Evolutionary conservation across 1,284 basidiomycete species (phyloP), one percentile per base, ranked within the genome.

Genomic region (Cutaneotrichosporon spelunceum): DNA sequence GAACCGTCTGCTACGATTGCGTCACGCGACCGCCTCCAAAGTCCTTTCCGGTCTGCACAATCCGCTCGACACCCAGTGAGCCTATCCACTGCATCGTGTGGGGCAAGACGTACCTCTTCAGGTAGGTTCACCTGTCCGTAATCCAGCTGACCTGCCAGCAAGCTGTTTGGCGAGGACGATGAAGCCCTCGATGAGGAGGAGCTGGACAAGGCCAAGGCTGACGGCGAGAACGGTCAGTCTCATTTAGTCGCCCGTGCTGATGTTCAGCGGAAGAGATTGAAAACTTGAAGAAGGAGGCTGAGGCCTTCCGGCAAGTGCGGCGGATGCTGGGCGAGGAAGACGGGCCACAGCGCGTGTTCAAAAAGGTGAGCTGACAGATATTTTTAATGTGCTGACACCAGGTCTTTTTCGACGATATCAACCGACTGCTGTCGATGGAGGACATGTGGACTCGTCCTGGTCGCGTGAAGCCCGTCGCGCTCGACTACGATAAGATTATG

Each of bases 41-140:
- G 77, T 90, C 91, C 0, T 99, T 92, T 75, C 95, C 96, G 0
- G 94, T 99, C 2, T 99, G 96, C 80, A 99, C 96, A 0, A 99
- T 99, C 70, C 88, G 96, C 52, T 93, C 93, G 2, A 99, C 96
- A 0, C 96, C 96, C 0, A 93, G 90, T 59, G 93, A 95, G 66
- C 93, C 96, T 0, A 96, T 99, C 54, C 96, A 99, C 74, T 99
- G 94, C 74, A 98, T 99, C 60, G 95, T 98, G 0, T 99, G 96
- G 96, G 93, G 92, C 33, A 99, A 99, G 78, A 94, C 87, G 69
- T 99, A 98, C 81, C 86, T 99, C n/a, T 87, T 99, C 68, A 87
- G 88, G 93, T 93, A 69, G 75, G 88, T 61, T n/a, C 4, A 29
- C 14, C 4, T 21, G 26, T 39, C 16, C 10, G 21, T 42, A 7